Percentiles rank a stretch among this genome's conserved stretches.
phyloP scores from a whole-genome alignment of 75 land plant genomes.

The Pseudotsuga menziesii region DNA sequence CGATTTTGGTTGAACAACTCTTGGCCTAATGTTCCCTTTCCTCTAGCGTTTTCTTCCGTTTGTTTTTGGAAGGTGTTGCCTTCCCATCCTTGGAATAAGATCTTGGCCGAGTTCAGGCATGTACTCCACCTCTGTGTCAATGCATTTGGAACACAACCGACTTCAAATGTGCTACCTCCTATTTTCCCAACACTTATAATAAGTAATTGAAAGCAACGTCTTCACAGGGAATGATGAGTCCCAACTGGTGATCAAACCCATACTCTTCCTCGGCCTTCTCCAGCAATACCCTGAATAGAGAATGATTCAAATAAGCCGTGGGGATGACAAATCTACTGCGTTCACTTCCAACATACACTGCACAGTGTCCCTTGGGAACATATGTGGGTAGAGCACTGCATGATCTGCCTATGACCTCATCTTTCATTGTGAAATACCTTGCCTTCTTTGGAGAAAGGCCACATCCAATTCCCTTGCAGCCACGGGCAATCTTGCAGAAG shows the following conservation, averaged over 20 bases:
- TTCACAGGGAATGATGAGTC: conserved; percentile 60
- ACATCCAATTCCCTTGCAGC: not conserved
- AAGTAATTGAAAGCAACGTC: conserved; percentile 14
- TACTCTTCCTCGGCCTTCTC: conserved; percentile 59
- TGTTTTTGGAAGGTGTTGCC: too few species aligned
- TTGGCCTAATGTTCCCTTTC: too few species aligned
- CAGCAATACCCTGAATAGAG: conserved; percentile 47
- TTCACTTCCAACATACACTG: conserved; percentile 66
- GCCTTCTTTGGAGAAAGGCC: not conserved
- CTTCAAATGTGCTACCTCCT: not conserved
- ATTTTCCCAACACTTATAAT: not conserved
- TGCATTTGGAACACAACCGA: not conserved
- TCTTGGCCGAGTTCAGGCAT: too few species aligned
- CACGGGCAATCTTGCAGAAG: not conserved
- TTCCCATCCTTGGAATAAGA: too few species aligned
- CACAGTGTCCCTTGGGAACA: conserved; percentile 32
- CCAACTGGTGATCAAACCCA: conserved; percentile 52
- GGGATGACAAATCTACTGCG: conserved; percentile 50
- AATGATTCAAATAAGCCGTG: conserved; percentile 38
- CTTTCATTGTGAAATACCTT: not conserved
- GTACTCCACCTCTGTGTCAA: not conserved
- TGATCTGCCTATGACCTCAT: not conserved
- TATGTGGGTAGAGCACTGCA: not conserved
- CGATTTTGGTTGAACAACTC: too few species aligned
- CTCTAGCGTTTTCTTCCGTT: too few species aligned